Base-by-base conservation (phyloP, 2,329 filamentous ascomycete species). In the Xylaria arbuscula region DNA sequence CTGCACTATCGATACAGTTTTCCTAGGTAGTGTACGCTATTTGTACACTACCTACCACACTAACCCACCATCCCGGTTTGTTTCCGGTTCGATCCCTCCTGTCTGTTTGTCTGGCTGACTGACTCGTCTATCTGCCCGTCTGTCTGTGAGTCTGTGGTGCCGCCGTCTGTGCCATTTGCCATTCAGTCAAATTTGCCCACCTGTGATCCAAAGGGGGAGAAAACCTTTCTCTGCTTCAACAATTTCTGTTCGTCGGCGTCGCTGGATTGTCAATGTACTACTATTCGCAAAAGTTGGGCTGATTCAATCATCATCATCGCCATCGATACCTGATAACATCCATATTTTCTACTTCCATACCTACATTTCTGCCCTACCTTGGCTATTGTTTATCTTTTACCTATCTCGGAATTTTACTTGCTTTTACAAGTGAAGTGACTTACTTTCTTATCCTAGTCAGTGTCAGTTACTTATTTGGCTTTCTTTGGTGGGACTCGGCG, bases 401-500 rank as follows among this genome's bases (percentile, higher is more conserved):
- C 48, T 36, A 17, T 54, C 28, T 19, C 36, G 17, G 7, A 19
- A 3, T 3, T 8, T n/a, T 32, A 24, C 11, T 17, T 28, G 54
- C 5, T 17, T 7, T 45, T 15, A 15, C 15, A 15, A 17, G 17
- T 17, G 17, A 45, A 45, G 40, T 45, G 40, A 45, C 40, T 45
- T 45, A 17, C 40, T 17, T 28, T 3, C 28, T 28, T 28, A 28
- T 28, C 28, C 28, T 28, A 28, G 28, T 28, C 28, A 28, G 28
- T 28, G 5, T 28, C 28, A 5, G 28, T 54, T 51, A n/a, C n/a
- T n/a, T 50, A 56, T 40, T 40, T 64, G 61, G 50, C 45, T 38
- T 38, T 8, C 51, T n/a, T 5, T 42, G 54, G 65, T 59, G 65
- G 65, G 54, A 64, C 54, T 59, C 28, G 36, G 65, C 55, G 32